Evolutionary conservation across 2,329 filamentous ascomycete genomes (phyloP), one percentile per base, ranked within the genome.

Genomic region (Huntiella abstrusa): DNA sequence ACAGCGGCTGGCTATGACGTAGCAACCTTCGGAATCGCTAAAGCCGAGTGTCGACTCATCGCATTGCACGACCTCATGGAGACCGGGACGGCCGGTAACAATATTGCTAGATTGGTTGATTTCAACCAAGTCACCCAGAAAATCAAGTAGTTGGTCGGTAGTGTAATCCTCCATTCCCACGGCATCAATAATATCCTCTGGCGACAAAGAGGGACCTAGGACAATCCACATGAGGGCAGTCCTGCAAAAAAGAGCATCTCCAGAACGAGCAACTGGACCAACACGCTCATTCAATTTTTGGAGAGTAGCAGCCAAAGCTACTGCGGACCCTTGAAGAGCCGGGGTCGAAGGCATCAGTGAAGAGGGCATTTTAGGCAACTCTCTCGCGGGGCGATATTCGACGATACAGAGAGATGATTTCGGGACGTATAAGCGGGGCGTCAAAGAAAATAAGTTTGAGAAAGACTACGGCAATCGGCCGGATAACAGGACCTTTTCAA

Each of bases 1-100:
- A 33, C 47, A 49, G 15, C 47, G 47, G 19, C 47, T 49, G 16
- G 47, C 47, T 15, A 49, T 49, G 6, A 49, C 43, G 15, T 49
- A 49, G 43, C 47, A 49, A 32, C 37, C 47, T 33, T 49, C 47
- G 16, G 34, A 45, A 15, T 49, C 47, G 13, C 37, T 49, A 15
- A 49, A 49, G 33, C 47, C 47, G 19, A 49, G 38, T 12, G 37
- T 43, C 10, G 43, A 36, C 13, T 49, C 43, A 12, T 39, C 44
- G 5, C 33, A 33, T 4, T 38, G 13, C 19, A 49, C 47, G n/a
- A 39, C 47, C 11, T 49, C 43, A 13, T 49, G 47, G 19, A 49
- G 47, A 17, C 43, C 47, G 11, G 47, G 47, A 10, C 34, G 33
- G 7, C 38, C 37, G 7, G 36, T 38, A 5, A 49, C 43, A 8